Evolutionary conservation across 768 basidiomycete species (phyloP).

Genomic region (Russula ochroleuca): DNA sequence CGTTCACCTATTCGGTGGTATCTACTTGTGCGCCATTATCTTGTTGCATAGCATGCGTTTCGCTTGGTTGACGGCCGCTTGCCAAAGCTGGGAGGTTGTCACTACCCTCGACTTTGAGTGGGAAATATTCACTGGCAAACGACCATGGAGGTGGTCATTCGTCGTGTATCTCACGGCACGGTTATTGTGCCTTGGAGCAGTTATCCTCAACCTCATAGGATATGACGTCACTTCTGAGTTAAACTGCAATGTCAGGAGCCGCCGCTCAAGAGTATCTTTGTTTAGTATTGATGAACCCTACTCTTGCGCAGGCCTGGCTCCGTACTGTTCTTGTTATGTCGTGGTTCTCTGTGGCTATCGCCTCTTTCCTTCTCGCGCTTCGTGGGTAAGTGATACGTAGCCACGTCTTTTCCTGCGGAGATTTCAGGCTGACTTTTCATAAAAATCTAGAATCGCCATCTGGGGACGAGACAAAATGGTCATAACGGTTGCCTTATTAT

Average conservation of each 20-base stretch:
- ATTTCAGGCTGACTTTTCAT: not conserved
- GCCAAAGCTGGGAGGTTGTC: conserved; percentile 19
- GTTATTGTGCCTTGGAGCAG: conserved; percentile 8
- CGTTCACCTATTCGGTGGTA: conserved; percentile 16
- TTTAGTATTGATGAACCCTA: not conserved
- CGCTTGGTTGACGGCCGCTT: not conserved
- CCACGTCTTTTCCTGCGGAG: not conserved
- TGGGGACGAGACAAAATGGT: conserved; percentile 16
- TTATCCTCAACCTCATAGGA: conserved; percentile 7
- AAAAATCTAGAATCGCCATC: conserved; percentile 10
- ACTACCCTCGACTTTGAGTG: conserved; percentile 22
- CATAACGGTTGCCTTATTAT: not conserved
- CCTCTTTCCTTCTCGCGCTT: conserved; percentile 22
- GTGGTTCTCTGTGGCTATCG: conserved; percentile 12
- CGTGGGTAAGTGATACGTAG: conserved; percentile 14
- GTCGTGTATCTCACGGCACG: conserved; percentile 15
- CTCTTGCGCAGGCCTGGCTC: conserved; percentile 9
- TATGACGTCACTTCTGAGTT: conserved; percentile 5
- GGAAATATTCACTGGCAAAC: conserved; percentile 20
- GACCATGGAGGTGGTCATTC: conserved; percentile 23
- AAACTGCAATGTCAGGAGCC: conserved; percentile 12
- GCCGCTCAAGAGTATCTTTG: not conserved
- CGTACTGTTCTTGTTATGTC: conserved; percentile 1
- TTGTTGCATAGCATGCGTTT: not conserved
- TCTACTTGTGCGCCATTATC: conserved; percentile 9